These are phyloP conservation scores for Solanum etuberosum DNA, from an alignment of 257 asterid genomes.

Conservation along the genomic window DNA sequence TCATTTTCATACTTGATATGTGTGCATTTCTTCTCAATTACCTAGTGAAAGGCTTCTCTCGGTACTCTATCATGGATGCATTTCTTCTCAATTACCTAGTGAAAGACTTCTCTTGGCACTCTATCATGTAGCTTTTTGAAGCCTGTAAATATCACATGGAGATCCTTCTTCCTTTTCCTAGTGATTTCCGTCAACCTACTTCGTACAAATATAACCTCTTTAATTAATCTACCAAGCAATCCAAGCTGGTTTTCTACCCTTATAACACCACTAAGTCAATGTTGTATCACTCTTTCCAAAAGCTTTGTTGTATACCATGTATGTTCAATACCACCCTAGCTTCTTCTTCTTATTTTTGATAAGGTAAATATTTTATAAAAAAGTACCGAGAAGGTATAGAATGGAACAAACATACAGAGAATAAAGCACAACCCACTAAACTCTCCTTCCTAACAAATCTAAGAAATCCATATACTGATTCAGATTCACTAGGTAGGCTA, in stretches of 20 bases:
- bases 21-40: not conserved
- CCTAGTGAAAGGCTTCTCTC: not conserved
- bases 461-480: not conserved
- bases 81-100: not conserved
- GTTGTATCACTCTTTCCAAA: not conserved
- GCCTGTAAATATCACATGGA: not conserved
- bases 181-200: not conserved
- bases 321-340: not conserved
- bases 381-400: not conserved
- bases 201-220: not conserved
- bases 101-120: not conserved
- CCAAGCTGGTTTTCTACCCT: not conserved
- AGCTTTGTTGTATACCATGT: not conserved
- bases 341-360: not conserved
- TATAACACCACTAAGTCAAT: not conserved
- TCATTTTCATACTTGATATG: not conserved
- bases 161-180: not conserved
- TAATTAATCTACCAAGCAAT: not conserved
- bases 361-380: not conserved
- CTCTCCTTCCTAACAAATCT: not conserved
- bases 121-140: not conserved
- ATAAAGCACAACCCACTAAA: not conserved
- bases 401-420: not conserved
- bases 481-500: not conserved
- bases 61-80: not conserved